Base-by-base conservation (phyloP, 495 filamentous ascomycete genomes). In the Podospora pseudopauciseta region DNA sequence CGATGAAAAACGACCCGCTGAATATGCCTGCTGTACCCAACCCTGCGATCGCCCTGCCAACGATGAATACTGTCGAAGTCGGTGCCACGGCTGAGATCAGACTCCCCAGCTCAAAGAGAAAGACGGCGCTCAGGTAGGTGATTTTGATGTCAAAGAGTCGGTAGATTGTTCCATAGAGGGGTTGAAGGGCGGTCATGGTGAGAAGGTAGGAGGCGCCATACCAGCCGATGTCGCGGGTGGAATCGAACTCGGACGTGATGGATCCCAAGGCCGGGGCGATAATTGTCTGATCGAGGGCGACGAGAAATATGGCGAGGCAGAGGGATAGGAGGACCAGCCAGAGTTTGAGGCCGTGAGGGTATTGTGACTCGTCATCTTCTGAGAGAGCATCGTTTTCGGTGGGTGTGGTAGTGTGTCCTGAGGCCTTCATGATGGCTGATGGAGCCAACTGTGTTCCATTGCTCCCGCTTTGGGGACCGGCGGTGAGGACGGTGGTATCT, bases 1-100 rank as follows among this genome's bases (percentile, higher is more conserved):
- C 78, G 65, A 91, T 88, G 27, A 88, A 76, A 60, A 90, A 80
- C 4, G 75, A 71, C 0, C 84, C 84, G 11, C 74, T 75, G 62
- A 80, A 80, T 16, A 84, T 73, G 3, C 83, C 84, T 0, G 82
- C 77, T 0, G 79, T 76, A 0, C 83, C 82, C 32, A 79, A 49
- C 26, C 84, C 84, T 15, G 79, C 78, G 13, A 86, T 68, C 23
- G 80, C 80, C 34, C 84, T 79, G 15, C 84, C 82, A 34, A 83
- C 71, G 61, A 86, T 86, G 28, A 86, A 73, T 18, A 77, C 78
- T 20, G 71, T 67, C 18, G 79, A 81, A 11, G 68, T 78, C 0
- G 82, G 82, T 2, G 84, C 80, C 7, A 78, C 76, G 65, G 79
- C 84, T 39, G 79, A 82, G 61, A 85, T 60, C 6, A 81, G 72